Evolutionary conservation across 495 filamentous ascomycete genomes (phyloP).

Genomic region (Annulohypoxylon bovei): DNA sequence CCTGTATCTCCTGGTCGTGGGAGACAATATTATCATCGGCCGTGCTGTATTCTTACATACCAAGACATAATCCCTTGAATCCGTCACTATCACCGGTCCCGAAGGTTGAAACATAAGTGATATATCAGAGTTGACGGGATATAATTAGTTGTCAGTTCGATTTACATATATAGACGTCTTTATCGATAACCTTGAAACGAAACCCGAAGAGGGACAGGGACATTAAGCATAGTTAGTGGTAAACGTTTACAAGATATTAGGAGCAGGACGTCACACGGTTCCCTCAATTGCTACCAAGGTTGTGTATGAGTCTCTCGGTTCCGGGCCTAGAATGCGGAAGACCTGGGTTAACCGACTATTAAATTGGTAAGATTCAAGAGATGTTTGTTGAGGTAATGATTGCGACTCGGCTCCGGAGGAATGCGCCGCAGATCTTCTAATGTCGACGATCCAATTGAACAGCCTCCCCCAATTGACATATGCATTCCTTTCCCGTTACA

Average conservation of each 20-base stretch:
- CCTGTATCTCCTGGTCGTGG: not conserved
- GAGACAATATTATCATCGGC: slow-evolving; percentile 18
- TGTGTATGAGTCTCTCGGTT: slow-evolving; percentile 2
- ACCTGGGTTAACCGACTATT: slow-evolving; percentile 2
- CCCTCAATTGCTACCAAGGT: slow-evolving; percentile 8
- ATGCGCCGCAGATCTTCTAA: slow-evolving; percentile 27
- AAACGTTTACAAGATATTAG: slow-evolving; percentile 18
- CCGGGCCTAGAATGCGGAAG: slow-evolving; percentile 14
- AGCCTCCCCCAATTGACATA: slow-evolving; percentile 2
- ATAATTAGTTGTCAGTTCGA: slow-evolving; percentile 26
- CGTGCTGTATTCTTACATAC: slow-evolving; percentile 18
- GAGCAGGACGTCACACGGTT: slow-evolving; percentile 13
- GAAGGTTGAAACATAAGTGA: slow-evolving; percentile 13
- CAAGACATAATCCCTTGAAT: slow-evolving; percentile 26
- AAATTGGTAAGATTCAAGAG: not conserved
- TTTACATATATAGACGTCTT: not conserved
- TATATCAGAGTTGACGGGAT: slow-evolving; percentile 13
- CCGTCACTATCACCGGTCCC: slow-evolving; percentile 32
- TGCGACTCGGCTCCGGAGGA: slow-evolving; percentile 27
- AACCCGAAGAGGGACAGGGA: not conserved
- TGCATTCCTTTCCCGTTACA: slow-evolving; percentile 30
- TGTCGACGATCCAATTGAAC: slow-evolving; percentile 20
- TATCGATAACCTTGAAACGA: slow-evolving; percentile 5
- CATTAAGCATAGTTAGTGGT: not conserved
- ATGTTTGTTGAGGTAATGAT: not conserved